phyloP scores from a whole-genome alignment of 768 basidiomycete genomes.

The Steccherinum ochraceum region DNA sequence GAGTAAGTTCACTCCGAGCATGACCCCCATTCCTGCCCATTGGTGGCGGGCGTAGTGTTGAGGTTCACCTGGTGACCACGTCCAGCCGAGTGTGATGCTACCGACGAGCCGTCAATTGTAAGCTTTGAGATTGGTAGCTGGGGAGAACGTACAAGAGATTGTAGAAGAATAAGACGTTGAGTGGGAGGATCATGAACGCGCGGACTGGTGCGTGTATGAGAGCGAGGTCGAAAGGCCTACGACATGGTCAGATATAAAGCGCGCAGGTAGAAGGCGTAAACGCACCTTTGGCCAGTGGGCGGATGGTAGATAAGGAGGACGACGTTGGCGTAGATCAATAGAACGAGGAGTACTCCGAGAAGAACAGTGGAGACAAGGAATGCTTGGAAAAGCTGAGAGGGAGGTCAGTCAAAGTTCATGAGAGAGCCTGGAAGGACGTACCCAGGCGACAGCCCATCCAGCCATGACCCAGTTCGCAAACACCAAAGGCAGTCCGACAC shows the following conservation, averaged over 20 bases:
- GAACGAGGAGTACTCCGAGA: conserved; percentile 60
- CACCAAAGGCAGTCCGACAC: conserved; percentile 74
- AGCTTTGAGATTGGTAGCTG: background rate
- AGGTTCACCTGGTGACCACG: conserved; percentile 46
- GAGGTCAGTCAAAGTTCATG: conserved; percentile 1
- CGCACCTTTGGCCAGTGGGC: conserved; percentile 35
- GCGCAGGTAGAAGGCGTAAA: background rate
- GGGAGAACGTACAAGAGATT: conserved; percentile 43
- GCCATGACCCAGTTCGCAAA: conserved; percentile 78
- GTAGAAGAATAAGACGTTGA: conserved; percentile 55
- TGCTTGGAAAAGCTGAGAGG: conserved; percentile 55
- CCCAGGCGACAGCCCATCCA: conserved; percentile 74
- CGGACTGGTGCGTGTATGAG: conserved; percentile 87
- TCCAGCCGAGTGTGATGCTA: conserved; percentile 66
- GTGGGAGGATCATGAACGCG: conserved; percentile 50
- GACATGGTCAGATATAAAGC: background rate
- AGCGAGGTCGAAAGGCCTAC: conserved; percentile 63
- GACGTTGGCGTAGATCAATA: conserved; percentile 76
- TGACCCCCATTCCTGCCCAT: conserved; percentile 68
- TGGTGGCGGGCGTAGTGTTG: conserved; percentile 53
- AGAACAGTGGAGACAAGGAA: conserved; percentile 75
- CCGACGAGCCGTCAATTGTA: background rate
- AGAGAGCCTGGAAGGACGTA: conserved; percentile 22
- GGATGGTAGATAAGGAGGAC: conserved; percentile 69
- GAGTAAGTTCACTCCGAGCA: conserved; percentile 53